Evolutionary conservation across 371 early-diverging fungal species (phyloP).

Genomic region (Rhizopus sp.): DNA sequence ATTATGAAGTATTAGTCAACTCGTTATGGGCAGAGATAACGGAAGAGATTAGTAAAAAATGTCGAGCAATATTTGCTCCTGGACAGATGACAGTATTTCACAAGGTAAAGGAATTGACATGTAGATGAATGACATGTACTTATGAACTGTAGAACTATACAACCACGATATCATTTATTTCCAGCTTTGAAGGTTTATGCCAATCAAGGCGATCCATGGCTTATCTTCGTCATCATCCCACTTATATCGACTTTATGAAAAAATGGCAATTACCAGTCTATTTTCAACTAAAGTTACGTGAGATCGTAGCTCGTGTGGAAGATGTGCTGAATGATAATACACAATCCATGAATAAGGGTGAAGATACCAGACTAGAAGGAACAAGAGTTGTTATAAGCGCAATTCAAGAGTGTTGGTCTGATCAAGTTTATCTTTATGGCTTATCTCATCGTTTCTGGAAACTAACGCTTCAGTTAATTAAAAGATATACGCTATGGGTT

Average conservation of each 20-base stretch:
- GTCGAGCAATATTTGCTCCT: constrained; percentile 64
- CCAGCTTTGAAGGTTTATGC: constrained; percentile 57
- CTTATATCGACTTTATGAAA: constrained; percentile 72
- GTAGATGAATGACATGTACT: background rate
- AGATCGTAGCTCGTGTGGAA: constrained; percentile 56
- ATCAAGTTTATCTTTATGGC: constrained; percentile 63
- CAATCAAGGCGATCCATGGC: constrained; percentile 48
- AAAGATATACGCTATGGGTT: constrained; percentile 53
- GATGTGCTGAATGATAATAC: constrained; percentile 28
- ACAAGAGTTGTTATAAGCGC: constrained; percentile 55
- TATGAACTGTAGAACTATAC: constrained; percentile 56
- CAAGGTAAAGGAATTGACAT: constrained; percentile 36
- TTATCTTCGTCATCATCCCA: constrained; percentile 59
- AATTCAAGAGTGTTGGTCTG: constrained; percentile 69
- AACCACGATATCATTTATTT: constrained; percentile 66
- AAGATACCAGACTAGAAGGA: constrained; percentile 36
- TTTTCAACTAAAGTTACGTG: constrained; percentile 68
- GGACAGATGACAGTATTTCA: constrained; percentile 78
- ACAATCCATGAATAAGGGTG: background rate
- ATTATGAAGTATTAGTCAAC: constrained; percentile 71
- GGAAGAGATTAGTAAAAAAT: constrained; percentile 52
- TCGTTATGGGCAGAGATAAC: constrained; percentile 63
- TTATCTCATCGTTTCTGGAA: constrained; percentile 75
- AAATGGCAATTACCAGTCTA: constrained; percentile 78
- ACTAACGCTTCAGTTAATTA: constrained; percentile 69